Evolutionary conservation across 805 yeast species (phyloP), one percentile per base, ranked within the genome.

Genomic region (Yamadazyma ubonensis): DNA sequence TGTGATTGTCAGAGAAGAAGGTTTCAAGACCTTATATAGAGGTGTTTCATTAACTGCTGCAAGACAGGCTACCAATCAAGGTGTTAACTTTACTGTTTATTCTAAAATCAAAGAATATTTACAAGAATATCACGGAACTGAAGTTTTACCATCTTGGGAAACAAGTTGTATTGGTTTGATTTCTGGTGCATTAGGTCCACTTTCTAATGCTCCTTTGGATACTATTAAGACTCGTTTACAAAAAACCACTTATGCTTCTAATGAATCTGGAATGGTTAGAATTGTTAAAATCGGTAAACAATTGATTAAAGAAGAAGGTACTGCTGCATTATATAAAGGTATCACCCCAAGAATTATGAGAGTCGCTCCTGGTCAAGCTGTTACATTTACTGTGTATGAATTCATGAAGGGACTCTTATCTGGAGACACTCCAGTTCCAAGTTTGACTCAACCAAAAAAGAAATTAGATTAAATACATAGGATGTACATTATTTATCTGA

Each of bases 281-380:
- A 89, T 91, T 53, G 65, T 75, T 27, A 77, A 90, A 61, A 91
- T 93, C 55, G 87, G 95, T 44, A 69, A 70, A 34, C 90, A 83
- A 56, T 75, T 91, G 63, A 70, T 90, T 51, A 81, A 80, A 59
- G 95, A 88, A 70, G 96, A 89, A 67, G 99, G 99, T 39, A 54
- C 59, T 29, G 61, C 61, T 41, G 74, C 74, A 12, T 63, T 59
- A 37, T 59, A 59, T 46, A 59, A 59, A 41, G 99, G 99, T 70
- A 91, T 91, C 59, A 89, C 97, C 17, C 99, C 99, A 53, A 83
- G 99, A 71, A 91, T 91, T 53, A 90, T 91, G 95, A 84, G 99
- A 70, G 99, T 91, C 38, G 99, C 99, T 9, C 97, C 99, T 17
- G 99, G 99, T 46, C 99, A 91, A 70, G 97, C 98, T 41, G 98